phyloP scores from a whole-genome alignment of 2,329 filamentous ascomycete genomes.

The Blastomyces emzantsi region DNA sequence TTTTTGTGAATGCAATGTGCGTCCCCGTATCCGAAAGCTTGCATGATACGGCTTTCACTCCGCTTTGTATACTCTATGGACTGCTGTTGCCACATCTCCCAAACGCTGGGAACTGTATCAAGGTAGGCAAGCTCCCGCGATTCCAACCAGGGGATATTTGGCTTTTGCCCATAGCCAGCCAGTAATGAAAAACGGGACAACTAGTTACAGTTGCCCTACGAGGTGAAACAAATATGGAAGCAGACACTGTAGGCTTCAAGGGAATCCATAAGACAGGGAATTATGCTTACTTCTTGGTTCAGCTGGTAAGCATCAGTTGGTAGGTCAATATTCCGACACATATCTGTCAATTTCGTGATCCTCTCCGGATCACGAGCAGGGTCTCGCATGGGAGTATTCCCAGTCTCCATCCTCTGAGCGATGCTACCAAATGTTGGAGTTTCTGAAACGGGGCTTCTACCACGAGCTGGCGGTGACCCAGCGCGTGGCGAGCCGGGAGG shows the following conservation, averaged over 20 bases:
- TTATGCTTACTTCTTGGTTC: background rate
- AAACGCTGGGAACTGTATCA: background rate
- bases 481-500: slow-evolving; percentile 9
- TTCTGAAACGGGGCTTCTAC: background rate
- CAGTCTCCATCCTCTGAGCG: background rate
- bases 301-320: slow-evolving; percentile 7
- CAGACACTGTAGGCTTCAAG: background rate
- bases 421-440: slow-evolving; percentile 1
- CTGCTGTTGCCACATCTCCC: background rate
- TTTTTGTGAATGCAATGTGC: background rate
- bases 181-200: background rate
- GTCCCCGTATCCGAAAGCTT: background rate
- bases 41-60: slow-evolving; percentile 1
- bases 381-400: slow-evolving; percentile 11
- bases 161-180: background rate
- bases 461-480: slow-evolving; percentile 4
- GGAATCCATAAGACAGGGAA: background rate
- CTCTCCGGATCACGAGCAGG: background rate
- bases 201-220: background rate
- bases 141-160: background rate
- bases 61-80: background rate
- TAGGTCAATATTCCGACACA: slow-evolving; percentile 15
- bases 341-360: slow-evolving; percentile 5
- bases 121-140: background rate
- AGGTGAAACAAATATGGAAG: background rate